Conservation (phyloP, 1,284 basidiomycete genomes). For the Athelia sp. region DNA sequence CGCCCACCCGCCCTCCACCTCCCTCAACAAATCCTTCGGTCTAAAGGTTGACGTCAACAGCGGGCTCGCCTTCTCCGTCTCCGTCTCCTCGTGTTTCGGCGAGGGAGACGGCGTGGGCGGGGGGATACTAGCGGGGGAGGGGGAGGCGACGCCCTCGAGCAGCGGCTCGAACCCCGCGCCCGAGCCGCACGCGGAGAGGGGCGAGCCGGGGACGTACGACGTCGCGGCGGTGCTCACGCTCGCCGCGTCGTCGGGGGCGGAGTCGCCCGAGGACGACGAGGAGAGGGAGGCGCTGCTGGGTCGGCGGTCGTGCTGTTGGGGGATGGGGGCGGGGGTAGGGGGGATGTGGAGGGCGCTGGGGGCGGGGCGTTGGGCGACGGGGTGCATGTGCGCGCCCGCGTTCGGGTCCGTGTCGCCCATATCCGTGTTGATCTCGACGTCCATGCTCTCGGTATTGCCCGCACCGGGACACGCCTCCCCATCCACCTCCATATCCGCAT, state of each 20-base stretch:
- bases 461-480: slow-evolving; percentile 18
- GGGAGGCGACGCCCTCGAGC: too few relatives aligned
- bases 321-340: neutral
- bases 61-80: too few relatives aligned
- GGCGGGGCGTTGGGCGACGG: slow-evolving; percentile 35
- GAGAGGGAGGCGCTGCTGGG: slow-evolving; percentile 11
- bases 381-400: slow-evolving; percentile 44
- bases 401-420: slow-evolving; percentile 10
- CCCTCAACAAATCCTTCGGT: slow-evolving; percentile 36
- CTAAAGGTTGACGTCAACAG: slow-evolving; percentile 48
- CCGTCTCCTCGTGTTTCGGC: slow-evolving; percentile 11
- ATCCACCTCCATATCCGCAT: slow-evolving; percentile 26
- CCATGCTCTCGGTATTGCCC: slow-evolving; percentile 11
- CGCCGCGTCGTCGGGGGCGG: slow-evolving; percentile 13
- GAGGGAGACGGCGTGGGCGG: slow-evolving; percentile 9
- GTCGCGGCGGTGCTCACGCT: slow-evolving; percentile 25
- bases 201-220: neutral
- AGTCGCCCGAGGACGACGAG: slow-evolving; percentile 18
- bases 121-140: slow-evolving; percentile 1
- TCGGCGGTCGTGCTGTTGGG: slow-evolving; percentile 12
- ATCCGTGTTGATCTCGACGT: slow-evolving; percentile 13
- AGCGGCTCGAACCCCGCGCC: neutral
- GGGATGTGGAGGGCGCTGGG: slow-evolving; percentile 9
- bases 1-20: slow-evolving; percentile 41
- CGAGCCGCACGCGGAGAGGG: neutral